phyloP scores from a whole-genome alignment of 768 basidiomycete genomes.

The Royoungia palumana region DNA sequence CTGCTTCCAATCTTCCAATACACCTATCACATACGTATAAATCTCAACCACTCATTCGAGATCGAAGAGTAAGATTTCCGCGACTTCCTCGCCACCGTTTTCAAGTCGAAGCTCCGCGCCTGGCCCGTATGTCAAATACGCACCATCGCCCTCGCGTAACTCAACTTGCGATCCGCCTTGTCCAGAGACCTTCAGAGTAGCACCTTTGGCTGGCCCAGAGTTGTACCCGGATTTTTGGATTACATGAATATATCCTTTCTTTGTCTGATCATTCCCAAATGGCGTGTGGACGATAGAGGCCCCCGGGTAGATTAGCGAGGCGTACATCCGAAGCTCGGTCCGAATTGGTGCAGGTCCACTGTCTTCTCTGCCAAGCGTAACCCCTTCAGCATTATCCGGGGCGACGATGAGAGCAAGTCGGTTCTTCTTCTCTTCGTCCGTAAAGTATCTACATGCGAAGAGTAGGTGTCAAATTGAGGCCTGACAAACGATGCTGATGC shows the following conservation, averaged over 20 bases:
- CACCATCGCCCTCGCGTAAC: constrained; percentile 84
- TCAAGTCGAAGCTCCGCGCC: constrained; percentile 39
- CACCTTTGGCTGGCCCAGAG: constrained; percentile 51
- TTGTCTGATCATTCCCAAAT: constrained; percentile 31
- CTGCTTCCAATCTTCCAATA: background rate
- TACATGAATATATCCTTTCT: constrained; percentile 81
- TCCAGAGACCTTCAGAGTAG: constrained; percentile 50
- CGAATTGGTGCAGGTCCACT: constrained; percentile 81
- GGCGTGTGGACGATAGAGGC: constrained; percentile 53
- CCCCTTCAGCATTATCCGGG: constrained; percentile 57
- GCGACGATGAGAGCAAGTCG: constrained; percentile 74
- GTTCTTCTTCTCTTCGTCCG: constrained; percentile 78
- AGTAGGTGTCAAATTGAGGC: too few species aligned
- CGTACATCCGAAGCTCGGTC: constrained; percentile 64
- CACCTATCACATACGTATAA: too few species aligned
- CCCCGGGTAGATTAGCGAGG: constrained; percentile 64
- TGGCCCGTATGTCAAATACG: constrained; percentile 57
- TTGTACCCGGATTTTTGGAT: constrained; percentile 86
- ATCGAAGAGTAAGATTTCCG: constrained; percentile 82
- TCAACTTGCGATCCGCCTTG: constrained; percentile 43
- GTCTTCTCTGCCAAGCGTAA: constrained; percentile 59
- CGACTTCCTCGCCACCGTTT: constrained; percentile 63
- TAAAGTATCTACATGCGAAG: constrained; percentile 51
- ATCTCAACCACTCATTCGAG: constrained; percentile 42
- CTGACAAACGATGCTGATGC: background rate